phyloP scores from a whole-genome alignment of 1,284 basidiomycete species.

The Prillingera fragicola region DNA sequence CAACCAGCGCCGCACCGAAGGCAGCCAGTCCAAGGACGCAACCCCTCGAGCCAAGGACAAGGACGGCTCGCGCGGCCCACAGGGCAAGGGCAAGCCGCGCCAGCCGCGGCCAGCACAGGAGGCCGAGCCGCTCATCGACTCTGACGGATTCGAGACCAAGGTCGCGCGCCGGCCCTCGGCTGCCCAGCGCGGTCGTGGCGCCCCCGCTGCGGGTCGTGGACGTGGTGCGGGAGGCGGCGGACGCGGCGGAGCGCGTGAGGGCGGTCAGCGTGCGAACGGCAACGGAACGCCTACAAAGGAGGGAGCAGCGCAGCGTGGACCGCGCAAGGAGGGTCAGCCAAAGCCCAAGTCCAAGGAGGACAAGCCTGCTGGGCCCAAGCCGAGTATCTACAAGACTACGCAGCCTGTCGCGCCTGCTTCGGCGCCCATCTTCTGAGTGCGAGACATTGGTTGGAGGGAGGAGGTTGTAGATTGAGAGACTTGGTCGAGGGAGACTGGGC shows the following conservation, averaged over 20 bases:
- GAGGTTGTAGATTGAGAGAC: too few relatives aligned
- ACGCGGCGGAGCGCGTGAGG: constrained; percentile 15
- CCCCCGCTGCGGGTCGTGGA: background rate
- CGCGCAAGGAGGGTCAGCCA: too few relatives aligned
- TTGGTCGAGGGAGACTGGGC: too few relatives aligned
- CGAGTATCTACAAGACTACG: constrained; percentile 25
- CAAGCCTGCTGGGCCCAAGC: constrained; percentile 11
- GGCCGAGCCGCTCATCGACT: constrained; percentile 22
- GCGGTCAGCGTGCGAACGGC: background rate
- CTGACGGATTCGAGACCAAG: constrained; percentile 41
- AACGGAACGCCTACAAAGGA: constrained; percentile 1
- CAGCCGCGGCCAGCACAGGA: background rate
- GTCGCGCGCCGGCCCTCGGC: constrained; percentile 15
- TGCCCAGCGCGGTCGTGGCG: constrained; percentile 11
- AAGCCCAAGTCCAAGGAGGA: background rate
- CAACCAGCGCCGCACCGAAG: too few relatives aligned
- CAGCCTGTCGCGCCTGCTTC: constrained; percentile 13
- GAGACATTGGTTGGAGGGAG: too few relatives aligned
- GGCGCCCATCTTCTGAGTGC: constrained; percentile 13
- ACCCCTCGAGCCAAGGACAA: background rate
- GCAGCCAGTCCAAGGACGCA: background rate
- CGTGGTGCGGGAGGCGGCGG: constrained; percentile 8
- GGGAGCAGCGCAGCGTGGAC: background rate
- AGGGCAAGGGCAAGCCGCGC: constrained; percentile 8
- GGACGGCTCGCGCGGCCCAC: background rate